Evolutionary conservation across 306 rosid genomes (phyloP).

Genomic region (Glycine latifolia): DNA sequence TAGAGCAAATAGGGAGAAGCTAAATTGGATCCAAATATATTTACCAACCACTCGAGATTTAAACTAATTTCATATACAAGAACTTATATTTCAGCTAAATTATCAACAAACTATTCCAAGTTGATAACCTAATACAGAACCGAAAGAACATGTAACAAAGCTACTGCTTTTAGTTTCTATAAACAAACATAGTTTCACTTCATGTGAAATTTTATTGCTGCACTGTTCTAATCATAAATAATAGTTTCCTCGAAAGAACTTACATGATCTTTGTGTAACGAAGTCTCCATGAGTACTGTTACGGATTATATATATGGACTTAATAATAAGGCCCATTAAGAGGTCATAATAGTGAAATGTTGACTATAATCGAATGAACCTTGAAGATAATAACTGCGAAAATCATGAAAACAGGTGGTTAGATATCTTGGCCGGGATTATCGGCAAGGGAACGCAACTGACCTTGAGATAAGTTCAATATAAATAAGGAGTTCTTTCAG

Average conservation of each 20-base stretch:
- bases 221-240: neutral
- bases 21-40: constrained; percentile 18
- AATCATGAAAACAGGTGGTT: too few relatives aligned
- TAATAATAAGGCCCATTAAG: too few relatives aligned
- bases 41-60: neutral
- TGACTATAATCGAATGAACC: too few relatives aligned
- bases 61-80: constrained; percentile 32
- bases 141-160: too few relatives aligned
- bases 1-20: constrained; percentile 31
- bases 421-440: too few relatives aligned
- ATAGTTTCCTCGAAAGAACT: constrained; percentile 44
- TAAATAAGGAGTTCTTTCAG: too few relatives aligned
- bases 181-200: constrained; percentile 20
- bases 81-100: constrained; percentile 37
- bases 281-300: constrained; percentile 87
- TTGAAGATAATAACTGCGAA: too few relatives aligned
- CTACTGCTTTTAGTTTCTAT: neutral
- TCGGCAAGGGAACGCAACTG: too few relatives aligned
- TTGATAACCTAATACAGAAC: too few relatives aligned
- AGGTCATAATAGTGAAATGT: too few relatives aligned
- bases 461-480: too few relatives aligned
- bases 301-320: too few relatives aligned
- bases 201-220: constrained; percentile 1
- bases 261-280: constrained; percentile 87
- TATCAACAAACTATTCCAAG: neutral